phyloP scores from a whole-genome alignment of 1,284 basidiomycete genomes.

The Cutaneotrichosporon cavernicola region DNA sequence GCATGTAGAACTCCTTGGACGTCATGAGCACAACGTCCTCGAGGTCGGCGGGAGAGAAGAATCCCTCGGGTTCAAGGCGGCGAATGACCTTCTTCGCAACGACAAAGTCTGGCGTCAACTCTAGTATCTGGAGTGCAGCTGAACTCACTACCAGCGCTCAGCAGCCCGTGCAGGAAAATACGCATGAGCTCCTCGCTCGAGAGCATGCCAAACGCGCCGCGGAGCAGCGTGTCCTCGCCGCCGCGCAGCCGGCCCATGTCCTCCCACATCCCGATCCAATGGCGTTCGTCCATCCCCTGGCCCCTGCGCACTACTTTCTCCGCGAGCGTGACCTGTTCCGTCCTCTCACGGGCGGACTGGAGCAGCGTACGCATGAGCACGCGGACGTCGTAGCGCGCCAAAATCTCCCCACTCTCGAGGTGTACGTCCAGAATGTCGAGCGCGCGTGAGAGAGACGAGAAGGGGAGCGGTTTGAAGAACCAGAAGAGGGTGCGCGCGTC shows the following conservation, averaged over 20 bases:
- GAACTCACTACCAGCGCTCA: conserved; percentile 79
- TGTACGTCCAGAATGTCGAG: conserved; percentile 89
- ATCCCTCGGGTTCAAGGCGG: conserved; percentile 59
- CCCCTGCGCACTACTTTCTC: conserved; percentile 77
- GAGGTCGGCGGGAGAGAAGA: conserved; percentile 59
- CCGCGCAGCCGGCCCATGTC: conserved; percentile 81
- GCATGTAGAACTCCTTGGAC: conserved; percentile 88
- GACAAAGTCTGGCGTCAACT: conserved; percentile 64
- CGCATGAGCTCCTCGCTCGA: conserved; percentile 66
- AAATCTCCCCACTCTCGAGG: conserved; percentile 85
- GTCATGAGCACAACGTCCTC: conserved; percentile 76
- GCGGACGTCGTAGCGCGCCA: conserved; percentile 78
- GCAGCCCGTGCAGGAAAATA: conserved; percentile 77
- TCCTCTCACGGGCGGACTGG: conserved; percentile 65
- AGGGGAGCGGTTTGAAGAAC: conserved; percentile 76
- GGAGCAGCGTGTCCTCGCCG: conserved; percentile 60
- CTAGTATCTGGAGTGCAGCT: background rate
- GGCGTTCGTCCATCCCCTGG: conserved; percentile 58
- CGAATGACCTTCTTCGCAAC: conserved; percentile 69
- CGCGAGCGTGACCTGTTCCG: conserved; percentile 78
- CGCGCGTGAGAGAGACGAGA: conserved; percentile 70
- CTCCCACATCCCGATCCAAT: conserved; percentile 80
- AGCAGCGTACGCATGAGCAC: conserved; percentile 80
- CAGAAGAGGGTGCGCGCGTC: conserved; percentile 69
- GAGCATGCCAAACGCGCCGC: conserved; percentile 75